Evolutionary conservation across 306 rosid genomes (phyloP), one percentile per base, ranked within the genome.

Genomic region (Parietaria judaica): DNA sequence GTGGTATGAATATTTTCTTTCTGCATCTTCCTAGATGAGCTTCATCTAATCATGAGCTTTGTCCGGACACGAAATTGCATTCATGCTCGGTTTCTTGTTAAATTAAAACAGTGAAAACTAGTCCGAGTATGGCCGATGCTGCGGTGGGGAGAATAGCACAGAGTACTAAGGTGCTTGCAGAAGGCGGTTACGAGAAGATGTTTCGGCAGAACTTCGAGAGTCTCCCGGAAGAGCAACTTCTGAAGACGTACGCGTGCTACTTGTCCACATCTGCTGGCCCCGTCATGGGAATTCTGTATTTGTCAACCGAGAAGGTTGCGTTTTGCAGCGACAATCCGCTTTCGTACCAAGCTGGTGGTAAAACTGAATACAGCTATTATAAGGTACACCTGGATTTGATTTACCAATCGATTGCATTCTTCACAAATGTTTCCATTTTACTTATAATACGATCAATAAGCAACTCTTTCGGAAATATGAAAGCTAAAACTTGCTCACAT

Each of bases 251-350:
- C 83, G 99, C 95, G 5, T 88, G 96, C 78, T 92, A 82, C 59
- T 72, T 92, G 16, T 88, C 99, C 61, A 92, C 99, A n/a, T 92
- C 99, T 8, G 99, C 95, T 66, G 99, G 99, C 51, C 99, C 99
- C 11, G 90, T 88, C 6, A 84, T 88, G 95, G 99, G 99, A 63
- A 83, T 80, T 70, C 54, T 92, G 46, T 88, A 84, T 72, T 68
- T 92, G 79, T 86, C 99, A 63, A 79, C 96, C 0, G 95, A 86
- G 7, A 94, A 94, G 75, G 78, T 94, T 52, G 97, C 95, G 2
- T 94, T 94, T 71, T 88, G 95, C 66, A 94, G 99, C 66, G 97
- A 94, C 65, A 83, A 56, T 61, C 95, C 97, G 9, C 99, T 94
- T 67, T 88, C 97, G 34, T 88, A 86, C 75, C 76, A 79, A 65